Evolutionary conservation across 371 early-diverging fungal genomes (phyloP), one percentile per base, ranked within the genome.

Genomic region (Fennellomyces sp.): DNA sequence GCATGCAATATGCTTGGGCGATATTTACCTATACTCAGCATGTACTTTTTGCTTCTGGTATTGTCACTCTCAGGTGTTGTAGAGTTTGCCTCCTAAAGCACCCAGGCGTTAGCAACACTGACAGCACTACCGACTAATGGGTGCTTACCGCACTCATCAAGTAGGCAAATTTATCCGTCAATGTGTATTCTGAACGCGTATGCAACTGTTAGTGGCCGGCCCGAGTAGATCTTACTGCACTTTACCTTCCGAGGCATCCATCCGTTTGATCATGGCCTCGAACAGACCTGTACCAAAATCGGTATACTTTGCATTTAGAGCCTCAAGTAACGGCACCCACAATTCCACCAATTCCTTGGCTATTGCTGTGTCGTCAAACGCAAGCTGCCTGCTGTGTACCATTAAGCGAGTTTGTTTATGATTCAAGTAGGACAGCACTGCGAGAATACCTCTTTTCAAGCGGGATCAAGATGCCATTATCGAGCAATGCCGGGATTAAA

Each of bases 381-480:
- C 58, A 13, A 75, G 61, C 0, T 76, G 72, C 59, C 78, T 79
- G 49, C 79, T 78, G 61, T 27, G 39, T 4, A 30, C 5, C 29
- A 12, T 52, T 29, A 41, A 35, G 2, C 17, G n/a, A 26, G 15
- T 33, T 3, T 26, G 0, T 21, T 26, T 13, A 23, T 33, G 17
- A 33, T 33, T 5, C 1, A 13, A 5, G 7, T 8, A 17, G 12
- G 5, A 23, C 5, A 33, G 4, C 13, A 13, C 58, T 35, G 29
- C 15, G n/a, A 11, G 5, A 31, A 26, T 70, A 73, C 75, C 70
- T 74, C 65, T 80, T 82, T 5, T 71, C 67, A 17, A 64, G 55
- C n/a, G 82, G 82, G 0, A 78, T 72, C 30, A 81, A 58, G 25
- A 73, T 69, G n/a, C 81, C 81, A 0, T 63, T 47, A 12, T 72